Base-by-base conservation (phyloP, 139 green algal species). In the Diplosphaera chodatii region DNA sequence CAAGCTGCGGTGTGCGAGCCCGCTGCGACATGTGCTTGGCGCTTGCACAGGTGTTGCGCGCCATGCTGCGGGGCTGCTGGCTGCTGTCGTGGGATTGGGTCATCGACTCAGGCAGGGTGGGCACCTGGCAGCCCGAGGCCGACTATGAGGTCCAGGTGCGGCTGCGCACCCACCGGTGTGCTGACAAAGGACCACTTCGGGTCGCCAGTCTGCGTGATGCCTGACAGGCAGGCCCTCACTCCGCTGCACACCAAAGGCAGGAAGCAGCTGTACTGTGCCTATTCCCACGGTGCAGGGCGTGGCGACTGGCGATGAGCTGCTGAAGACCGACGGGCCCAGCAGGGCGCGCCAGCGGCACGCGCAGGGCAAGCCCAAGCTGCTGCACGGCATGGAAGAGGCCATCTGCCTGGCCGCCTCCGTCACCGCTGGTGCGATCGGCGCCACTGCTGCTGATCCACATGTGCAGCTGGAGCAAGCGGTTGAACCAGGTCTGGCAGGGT, bases 31-130 rank as follows among this genome's bases (percentile, higher is more conserved):
- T 48, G 37, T 20, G 6, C 37, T 20, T 10, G 37, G 8, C 10
- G 37, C 37, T 48, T 48, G 8, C 10, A 6, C 37, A 48, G 37
- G n/a, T 21, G 27, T 15, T 65, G 27, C 59, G 28, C 10, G 59
- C 59, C 5, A 32, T 65, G 59, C 25, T 65, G 59, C 59, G 59
- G 10, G 59, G 59, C 25, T 65, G 59, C 59, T 65, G 59, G 59
- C 27, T 65, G 27, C 27, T 65, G 27, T 33, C 5, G 25, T 65
- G 59, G 59, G 25, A 31, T 3, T 65, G 59, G 59, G 59, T 65
- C 5, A 3, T 20, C 25, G 16, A 59, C 13, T 59, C 48, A 5
- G 48, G 22, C 16, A 25, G 25, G 16, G 48, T 3, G 13, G 16
- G 16, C 16, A 18, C 48, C 10, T 59, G 48, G 48, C 48, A 27